Evolutionary conservation across 306 rosid species (phyloP).

Genomic region (Heteromeles arbutifolia): DNA sequence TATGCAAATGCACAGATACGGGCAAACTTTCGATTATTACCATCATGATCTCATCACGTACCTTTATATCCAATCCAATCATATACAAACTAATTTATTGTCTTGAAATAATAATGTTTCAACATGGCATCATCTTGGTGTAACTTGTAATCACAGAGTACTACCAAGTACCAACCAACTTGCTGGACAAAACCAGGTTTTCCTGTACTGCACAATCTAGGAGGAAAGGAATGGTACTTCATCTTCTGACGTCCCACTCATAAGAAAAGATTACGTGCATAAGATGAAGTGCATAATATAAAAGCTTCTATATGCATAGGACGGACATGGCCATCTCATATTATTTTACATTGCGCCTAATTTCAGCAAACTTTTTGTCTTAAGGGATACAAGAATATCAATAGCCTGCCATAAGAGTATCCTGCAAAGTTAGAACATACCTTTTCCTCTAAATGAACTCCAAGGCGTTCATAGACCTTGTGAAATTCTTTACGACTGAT

Average conservation of each 20-base stretch:
- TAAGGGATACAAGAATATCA: not conserved
- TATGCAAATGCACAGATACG: not conserved
- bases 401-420: not conserved
- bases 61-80: not conserved
- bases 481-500: conserved; percentile 82
- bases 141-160: not conserved
- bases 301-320: not conserved
- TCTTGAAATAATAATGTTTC: not conserved
- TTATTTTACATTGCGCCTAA: not conserved
- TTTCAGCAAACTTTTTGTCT: not conserved
- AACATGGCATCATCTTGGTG: not conserved
- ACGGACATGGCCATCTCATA: not conserved
- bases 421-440: conserved; percentile 24
- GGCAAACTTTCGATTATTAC: not conserved
- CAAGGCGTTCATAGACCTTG: conserved; percentile 77
- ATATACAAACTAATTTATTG: not conserved
- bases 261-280: too few relatives aligned
- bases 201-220: too few relatives aligned
- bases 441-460: conserved; percentile 75
- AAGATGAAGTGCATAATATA: too few relatives aligned
- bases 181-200: not conserved
- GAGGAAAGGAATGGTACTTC: too few relatives aligned
- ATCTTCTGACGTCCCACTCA: too few relatives aligned
- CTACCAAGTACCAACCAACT: not conserved
- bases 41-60: not conserved